Conservation (phyloP, 768 basidiomycete species). For the Tricholoma matsutake region DNA sequence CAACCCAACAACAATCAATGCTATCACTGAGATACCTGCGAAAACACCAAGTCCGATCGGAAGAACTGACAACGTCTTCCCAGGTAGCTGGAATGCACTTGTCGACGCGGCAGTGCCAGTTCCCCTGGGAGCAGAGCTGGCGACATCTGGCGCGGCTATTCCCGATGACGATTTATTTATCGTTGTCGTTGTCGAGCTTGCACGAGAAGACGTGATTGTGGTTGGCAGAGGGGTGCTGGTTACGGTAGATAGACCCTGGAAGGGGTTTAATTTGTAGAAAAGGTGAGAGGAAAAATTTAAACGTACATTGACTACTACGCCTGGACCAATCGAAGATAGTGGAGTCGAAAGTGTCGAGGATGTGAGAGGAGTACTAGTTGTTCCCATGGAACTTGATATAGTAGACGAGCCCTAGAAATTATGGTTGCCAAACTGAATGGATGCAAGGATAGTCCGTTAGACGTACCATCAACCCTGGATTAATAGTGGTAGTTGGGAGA, state of each 20-base stretch:
- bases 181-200: slow-evolving; percentile 8
- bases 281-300: neutral
- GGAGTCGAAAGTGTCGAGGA: neutral
- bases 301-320: slow-evolving; percentile 14
- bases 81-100: slow-evolving; percentile 60
- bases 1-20: slow-evolving; percentile 74
- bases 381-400: neutral
- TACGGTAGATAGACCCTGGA: slow-evolving; percentile 18
- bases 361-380: slow-evolving; percentile 4
- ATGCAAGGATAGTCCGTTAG: neutral
- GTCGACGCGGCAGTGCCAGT: slow-evolving; percentile 23
- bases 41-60: slow-evolving; percentile 84
- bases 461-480: neutral
- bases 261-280: neutral
- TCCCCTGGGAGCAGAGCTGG: slow-evolving; percentile 13
- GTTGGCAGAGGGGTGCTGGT: slow-evolving; percentile 12
- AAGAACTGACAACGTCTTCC: slow-evolving; percentile 68
- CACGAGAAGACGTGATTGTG: slow-evolving; percentile 12
- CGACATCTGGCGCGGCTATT: slow-evolving; percentile 6
- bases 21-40: slow-evolving; percentile 82
- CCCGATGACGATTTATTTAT: neutral
- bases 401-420: neutral
- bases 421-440: neutral
- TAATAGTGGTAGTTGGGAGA: slow-evolving; percentile 8
- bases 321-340: slow-evolving; percentile 9